phyloP scores from a whole-genome alignment of 163 green algal genomes.

The Chloromonas sp. region DNA sequence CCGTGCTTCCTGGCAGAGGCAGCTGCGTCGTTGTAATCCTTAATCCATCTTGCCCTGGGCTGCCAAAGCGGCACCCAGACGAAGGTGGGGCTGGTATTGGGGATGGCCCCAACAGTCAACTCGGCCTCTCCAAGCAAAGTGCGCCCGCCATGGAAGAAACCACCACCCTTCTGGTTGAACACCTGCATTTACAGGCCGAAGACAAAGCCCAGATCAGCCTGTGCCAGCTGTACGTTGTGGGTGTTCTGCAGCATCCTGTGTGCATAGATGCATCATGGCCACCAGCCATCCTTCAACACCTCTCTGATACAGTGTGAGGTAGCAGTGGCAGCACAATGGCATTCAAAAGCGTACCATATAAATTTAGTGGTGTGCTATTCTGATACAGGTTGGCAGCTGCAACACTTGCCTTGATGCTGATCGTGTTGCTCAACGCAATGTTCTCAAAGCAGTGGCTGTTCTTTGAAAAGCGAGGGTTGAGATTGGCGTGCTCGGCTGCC shows the following conservation, averaged over 20 bases:
- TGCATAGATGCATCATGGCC: not conserved
- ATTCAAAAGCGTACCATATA: no score
- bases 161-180: slow-evolving; percentile 17
- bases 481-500: slow-evolving; percentile 1
- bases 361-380: no score
- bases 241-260: no score
- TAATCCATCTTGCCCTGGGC: not conserved
- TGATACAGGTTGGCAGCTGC: no score
- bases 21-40: not conserved
- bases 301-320: no score
- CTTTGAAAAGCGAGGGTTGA: slow-evolving; percentile 23
- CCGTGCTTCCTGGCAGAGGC: not conserved
- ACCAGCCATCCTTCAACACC: not conserved
- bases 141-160: not conserved
- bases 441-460: slow-evolving; percentile 28
- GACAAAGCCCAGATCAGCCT: not conserved
- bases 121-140: slow-evolving; percentile 26
- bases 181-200: slow-evolving; percentile 13
- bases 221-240: not conserved
- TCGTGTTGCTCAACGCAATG: slow-evolving; percentile 31
- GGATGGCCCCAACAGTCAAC: slow-evolving; percentile 29
- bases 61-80: slow-evolving; percentile 36
- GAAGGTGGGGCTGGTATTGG: slow-evolving; percentile 37
- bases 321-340: no score
- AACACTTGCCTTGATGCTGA: slow-evolving; percentile 25